phyloP scores from a whole-genome alignment of 306 rosid genomes.

The Mimosa bimucronata region DNA sequence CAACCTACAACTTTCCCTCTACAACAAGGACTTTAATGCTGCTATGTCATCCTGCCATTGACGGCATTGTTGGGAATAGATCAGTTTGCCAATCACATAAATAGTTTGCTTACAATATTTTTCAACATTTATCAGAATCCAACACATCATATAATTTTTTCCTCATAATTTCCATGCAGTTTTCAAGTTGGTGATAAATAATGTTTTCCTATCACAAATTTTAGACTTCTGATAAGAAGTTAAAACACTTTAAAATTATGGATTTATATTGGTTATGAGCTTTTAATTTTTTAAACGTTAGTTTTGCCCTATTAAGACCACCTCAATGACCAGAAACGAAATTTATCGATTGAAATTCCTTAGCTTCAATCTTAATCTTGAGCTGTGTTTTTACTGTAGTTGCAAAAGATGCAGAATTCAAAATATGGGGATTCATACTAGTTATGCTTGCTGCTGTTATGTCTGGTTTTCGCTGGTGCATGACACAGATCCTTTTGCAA shows the following conservation, averaged over 20 bases:
- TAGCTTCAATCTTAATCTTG: neutral
- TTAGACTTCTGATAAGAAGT: slow-evolving; percentile 14
- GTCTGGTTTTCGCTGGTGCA: slow-evolving; percentile 99
- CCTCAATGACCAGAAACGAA: neutral
- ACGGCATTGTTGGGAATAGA: neutral
- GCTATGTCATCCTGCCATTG: neutral
- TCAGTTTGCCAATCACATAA: slow-evolving; percentile 19
- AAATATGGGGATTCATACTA: slow-evolving; percentile 80
- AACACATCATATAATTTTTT: slow-evolving; percentile 25
- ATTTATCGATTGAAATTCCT: neutral
- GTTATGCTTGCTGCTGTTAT: slow-evolving; percentile 99
- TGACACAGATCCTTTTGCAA: slow-evolving; percentile 98
- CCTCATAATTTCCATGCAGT: slow-evolving; percentile 6
- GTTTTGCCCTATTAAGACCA: neutral
- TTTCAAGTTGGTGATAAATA: slow-evolving; percentile 27
- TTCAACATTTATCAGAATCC: slow-evolving; percentile 7
- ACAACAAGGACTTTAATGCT: neutral
- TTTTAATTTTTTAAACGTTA: neutral
- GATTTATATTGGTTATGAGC: slow-evolving; percentile 25
- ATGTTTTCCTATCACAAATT: slow-evolving; percentile 13
- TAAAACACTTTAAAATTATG: slow-evolving; percentile 6
- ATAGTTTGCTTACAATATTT: neutral
- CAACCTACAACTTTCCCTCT: neutral
- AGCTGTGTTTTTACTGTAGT: slow-evolving; percentile 55
- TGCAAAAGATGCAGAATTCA: slow-evolving; percentile 87